Evolutionary conservation across 805 yeast genomes (phyloP).

Genomic region (Hanseniaspora clermontiae): DNA sequence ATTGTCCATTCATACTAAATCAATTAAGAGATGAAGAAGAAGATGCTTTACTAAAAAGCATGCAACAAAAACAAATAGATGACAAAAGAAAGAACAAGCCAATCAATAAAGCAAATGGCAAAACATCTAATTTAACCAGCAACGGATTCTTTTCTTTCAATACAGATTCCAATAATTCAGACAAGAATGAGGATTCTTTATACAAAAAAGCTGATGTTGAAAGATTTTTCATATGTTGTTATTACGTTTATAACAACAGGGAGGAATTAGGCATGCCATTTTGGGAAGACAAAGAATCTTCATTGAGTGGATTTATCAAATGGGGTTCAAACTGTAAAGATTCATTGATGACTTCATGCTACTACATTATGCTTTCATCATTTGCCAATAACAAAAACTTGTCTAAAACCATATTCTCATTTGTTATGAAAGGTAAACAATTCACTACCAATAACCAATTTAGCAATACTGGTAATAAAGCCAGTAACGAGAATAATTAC

Average conservation of each 20-base stretch:
- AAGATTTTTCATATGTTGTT: slow-evolving; percentile 65
- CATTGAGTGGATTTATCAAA: slow-evolving; percentile 63
- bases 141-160: slow-evolving; percentile 20
- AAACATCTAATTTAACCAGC: slow-evolving; percentile 25
- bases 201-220: slow-evolving; percentile 75
- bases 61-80: slow-evolving; percentile 22
- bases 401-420: slow-evolving; percentile 34
- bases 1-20: slow-evolving; percentile 54
- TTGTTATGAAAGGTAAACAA: slow-evolving; percentile 22
- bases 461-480: neutral
- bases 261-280: slow-evolving; percentile 45
- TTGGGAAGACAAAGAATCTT: slow-evolving; percentile 58
- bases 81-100: neutral
- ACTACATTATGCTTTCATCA: slow-evolving; percentile 65
- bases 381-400: slow-evolving; percentile 31
- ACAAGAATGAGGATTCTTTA: slow-evolving; percentile 34
- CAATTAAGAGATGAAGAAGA: slow-evolving; percentile 62
- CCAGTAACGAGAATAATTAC: neutral
- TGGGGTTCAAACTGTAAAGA: slow-evolving; percentile 83
- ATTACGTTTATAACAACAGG: slow-evolving; percentile 53
- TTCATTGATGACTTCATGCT: slow-evolving; percentile 70
- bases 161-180: neutral
- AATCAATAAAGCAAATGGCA: neutral
- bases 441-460: neutral
- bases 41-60: slow-evolving; percentile 50